phyloP scores from a whole-genome alignment of 805 yeast genomes.

The Candida silvatica region DNA sequence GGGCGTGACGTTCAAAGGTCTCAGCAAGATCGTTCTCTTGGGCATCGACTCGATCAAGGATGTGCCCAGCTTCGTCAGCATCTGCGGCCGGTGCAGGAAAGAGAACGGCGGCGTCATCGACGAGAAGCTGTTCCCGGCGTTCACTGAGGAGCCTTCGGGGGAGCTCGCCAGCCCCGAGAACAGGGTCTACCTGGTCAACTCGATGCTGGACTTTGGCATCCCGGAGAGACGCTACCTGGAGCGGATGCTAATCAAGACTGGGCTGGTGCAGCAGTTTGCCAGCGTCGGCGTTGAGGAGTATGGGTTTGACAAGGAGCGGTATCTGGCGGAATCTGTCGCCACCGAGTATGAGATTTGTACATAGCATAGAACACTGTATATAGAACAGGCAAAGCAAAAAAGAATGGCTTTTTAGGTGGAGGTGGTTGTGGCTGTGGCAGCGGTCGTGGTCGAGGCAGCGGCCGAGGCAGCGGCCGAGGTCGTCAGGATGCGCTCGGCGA shows the following conservation, averaged over 20 bases:
- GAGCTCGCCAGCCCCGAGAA: conserved; percentile 1
- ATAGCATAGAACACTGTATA: too few relatives aligned
- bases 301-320: conserved; percentile 10
- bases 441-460: too few relatives aligned
- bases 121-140: conserved; percentile 9
- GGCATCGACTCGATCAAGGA: conserved; percentile 25
- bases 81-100: conserved; percentile 21
- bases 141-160: conserved; percentile 7
- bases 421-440: too few relatives aligned
- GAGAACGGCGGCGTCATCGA: conserved; percentile 11
- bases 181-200: conserved; percentile 11
- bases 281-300: conserved; percentile 15
- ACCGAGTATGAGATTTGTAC: conserved; percentile 7
- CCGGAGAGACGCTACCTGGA: conserved; percentile 24
- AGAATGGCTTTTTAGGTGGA: too few relatives aligned
- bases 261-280: conserved; percentile 16
- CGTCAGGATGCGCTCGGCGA: background rate
- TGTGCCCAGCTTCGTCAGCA: conserved; percentile 11
- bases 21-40: conserved; percentile 19
- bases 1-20: conserved; percentile 20
- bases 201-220: conserved; percentile 17
- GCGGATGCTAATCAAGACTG: conserved; percentile 20
- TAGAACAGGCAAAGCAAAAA: too few relatives aligned
- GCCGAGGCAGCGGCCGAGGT: too few relatives aligned
- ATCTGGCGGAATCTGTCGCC: too few relatives aligned